Conservation (phyloP, 140 eudicot species). For the Ambrosia hybrid region DNA sequence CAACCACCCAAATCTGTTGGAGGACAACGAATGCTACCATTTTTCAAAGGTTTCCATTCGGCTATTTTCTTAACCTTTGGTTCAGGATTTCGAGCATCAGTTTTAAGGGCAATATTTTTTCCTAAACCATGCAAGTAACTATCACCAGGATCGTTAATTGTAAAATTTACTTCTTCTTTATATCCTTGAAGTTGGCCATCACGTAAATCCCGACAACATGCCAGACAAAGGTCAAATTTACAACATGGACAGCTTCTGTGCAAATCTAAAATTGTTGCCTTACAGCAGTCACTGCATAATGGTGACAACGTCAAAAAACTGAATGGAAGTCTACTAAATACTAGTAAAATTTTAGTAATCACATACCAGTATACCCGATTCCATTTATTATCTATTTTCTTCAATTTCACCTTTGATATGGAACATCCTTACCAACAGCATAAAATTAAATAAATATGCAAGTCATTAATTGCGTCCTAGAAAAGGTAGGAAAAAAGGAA, state of each 20-base stretch:
- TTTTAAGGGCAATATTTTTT: too few relatives aligned
- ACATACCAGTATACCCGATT: conserved; percentile 53
- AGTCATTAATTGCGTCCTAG: too few relatives aligned
- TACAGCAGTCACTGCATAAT: conserved; percentile 39
- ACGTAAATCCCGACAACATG: conserved; percentile 47
- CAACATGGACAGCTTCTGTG: conserved; percentile 43
- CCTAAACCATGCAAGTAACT: too few relatives aligned
- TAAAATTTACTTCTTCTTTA: conserved; percentile 9
- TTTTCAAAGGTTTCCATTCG: conserved; percentile 34
- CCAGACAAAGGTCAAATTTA: conserved; percentile 36
- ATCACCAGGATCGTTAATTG: conserved; percentile 2
- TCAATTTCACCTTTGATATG: conserved; percentile 38
- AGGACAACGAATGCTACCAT: conserved; percentile 45
- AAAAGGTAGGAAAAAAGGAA: background rate
- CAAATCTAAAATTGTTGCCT: conserved; percentile 39
- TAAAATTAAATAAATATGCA: background rate
- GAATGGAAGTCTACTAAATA: background rate
- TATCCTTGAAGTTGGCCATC: conserved; percentile 16
- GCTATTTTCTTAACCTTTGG: background rate
- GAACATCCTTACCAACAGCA: conserved; percentile 35
- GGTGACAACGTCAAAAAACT: conserved; percentile 1
- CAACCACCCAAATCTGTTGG: conserved; percentile 34
- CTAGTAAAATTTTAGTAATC: background rate
- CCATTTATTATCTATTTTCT: conserved; percentile 16
- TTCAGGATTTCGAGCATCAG: background rate